Conservation (phyloP, 1,139 yeast species). For the Sugiyamaella neomexicana region DNA sequence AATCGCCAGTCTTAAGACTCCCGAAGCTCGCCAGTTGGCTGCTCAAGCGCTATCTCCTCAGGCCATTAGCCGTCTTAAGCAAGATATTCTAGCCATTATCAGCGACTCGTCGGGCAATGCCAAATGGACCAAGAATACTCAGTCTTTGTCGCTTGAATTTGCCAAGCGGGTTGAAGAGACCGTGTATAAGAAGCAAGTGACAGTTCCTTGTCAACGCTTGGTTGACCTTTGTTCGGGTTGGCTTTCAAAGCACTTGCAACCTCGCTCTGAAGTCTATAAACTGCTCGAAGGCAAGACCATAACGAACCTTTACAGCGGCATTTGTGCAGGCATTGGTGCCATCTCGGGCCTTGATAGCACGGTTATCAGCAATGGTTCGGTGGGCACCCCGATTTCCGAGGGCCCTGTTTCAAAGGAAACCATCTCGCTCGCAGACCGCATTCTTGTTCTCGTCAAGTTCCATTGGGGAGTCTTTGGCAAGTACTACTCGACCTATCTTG, state of each 20-base stretch:
- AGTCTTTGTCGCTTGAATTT: constrained; percentile 69
- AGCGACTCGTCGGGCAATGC: constrained; percentile 84
- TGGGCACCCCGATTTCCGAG: constrained; percentile 28
- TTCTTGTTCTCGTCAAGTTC: constrained; percentile 61
- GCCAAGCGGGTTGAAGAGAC: constrained; percentile 47
- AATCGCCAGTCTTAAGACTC: constrained; percentile 22
- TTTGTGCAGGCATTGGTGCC: constrained; percentile 26
- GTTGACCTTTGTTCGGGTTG: constrained; percentile 74
- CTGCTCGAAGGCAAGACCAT: constrained; percentile 58
- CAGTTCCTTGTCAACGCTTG: constrained; percentile 30
- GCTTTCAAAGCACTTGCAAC: constrained; percentile 84
- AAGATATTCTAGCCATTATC: constrained; percentile 73
- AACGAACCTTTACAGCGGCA: constrained; percentile 28
- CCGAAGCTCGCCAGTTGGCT: constrained; percentile 18
- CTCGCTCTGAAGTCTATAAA: constrained; percentile 74
- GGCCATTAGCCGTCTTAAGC: constrained; percentile 44
- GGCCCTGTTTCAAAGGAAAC: constrained; percentile 45
- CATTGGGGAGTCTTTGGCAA: constrained; percentile 73
- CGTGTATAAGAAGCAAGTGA: constrained; percentile 18
- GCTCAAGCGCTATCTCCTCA: constrained; percentile 22
- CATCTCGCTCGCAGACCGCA: constrained; percentile 51
- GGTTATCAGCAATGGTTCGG: constrained; percentile 14
- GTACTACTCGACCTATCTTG: constrained; percentile 33
- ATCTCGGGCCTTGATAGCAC: constrained; percentile 29
- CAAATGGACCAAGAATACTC: constrained; percentile 85